Percentiles rank a stretch among this genome's conserved stretches.
Conservation (phyloP, 1,284 basidiomycete genomes). For the Ganoderma multipileum region DNA sequence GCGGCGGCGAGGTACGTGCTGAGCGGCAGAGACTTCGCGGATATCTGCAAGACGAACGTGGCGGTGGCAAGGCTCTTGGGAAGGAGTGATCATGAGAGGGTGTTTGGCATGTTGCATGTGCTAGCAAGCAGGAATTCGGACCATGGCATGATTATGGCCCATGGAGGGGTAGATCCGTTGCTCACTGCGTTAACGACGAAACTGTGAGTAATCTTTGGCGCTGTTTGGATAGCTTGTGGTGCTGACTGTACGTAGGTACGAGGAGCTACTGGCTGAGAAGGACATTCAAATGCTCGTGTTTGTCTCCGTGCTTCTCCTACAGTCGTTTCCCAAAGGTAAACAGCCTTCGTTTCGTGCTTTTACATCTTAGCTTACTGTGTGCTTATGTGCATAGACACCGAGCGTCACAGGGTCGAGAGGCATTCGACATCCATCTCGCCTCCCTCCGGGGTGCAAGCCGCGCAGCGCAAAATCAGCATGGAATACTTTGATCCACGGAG, state of each 20-base stretch:
- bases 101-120: conserved; percentile 72
- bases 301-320: conserved; percentile 70
- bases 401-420: neutral
- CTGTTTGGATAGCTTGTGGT: neutral
- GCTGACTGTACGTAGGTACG: conserved; percentile 54
- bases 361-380: neutral
- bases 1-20: conserved; percentile 75
- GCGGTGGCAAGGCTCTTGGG: conserved; percentile 63
- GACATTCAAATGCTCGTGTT: conserved; percentile 88
- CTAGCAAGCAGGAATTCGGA: conserved; percentile 41
- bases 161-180: conserved; percentile 19
- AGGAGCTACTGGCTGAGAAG: conserved; percentile 65
- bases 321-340: conserved; percentile 38
- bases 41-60: conserved; percentile 67
- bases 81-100: conserved; percentile 74
- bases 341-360: conserved; percentile 9
- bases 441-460: conserved; percentile 6
- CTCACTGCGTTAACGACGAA: conserved; percentile 29
- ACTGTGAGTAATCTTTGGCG: conserved; percentile 35
- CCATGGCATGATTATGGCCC: neutral
- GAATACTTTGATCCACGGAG: conserved; percentile 27
- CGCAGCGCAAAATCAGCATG: conserved; percentile 26
- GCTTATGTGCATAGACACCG: neutral
- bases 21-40: conserved; percentile 48
- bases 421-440: conserved; percentile 17